Conservation (phyloP, 139 green algal genomes). For the Pycnococcus provasolii region DNA sequence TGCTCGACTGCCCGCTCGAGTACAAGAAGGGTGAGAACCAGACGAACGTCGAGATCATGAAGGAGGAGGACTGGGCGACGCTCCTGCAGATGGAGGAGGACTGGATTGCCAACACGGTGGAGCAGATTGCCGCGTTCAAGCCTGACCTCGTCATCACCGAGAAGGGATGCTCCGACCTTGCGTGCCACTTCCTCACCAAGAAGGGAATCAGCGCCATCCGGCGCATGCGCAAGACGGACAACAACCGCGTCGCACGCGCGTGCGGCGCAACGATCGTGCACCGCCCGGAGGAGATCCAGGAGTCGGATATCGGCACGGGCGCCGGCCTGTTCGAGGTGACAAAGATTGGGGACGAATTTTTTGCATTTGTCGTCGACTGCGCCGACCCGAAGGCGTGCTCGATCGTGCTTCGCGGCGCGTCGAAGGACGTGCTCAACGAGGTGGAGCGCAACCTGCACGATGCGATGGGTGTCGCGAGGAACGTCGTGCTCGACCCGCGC, state of each 20-base stretch:
- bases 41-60: constrained; percentile 94
- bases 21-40: constrained; percentile 99
- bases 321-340: constrained; percentile 90
- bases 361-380: constrained; percentile 96
- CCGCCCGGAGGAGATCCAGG: constrained; percentile 72
- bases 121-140: constrained; percentile 78
- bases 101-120: constrained; percentile 64
- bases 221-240: constrained; percentile 96
- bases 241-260: constrained; percentile 60
- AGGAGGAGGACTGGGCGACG: constrained; percentile 87
- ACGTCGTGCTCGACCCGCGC: constrained; percentile 79
- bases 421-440: constrained; percentile 92
- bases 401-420: constrained; percentile 73
- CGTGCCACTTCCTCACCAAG: constrained; percentile 65
- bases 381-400: constrained; percentile 91
- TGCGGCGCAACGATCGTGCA: constrained; percentile 89
- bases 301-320: constrained; percentile 81
- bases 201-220: constrained; percentile 85
- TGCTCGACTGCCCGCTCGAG: constrained; percentile 96
- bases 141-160: constrained; percentile 95
- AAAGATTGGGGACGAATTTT: constrained; percentile 99
- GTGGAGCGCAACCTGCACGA: constrained; percentile 65
- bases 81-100: constrained; percentile 97
- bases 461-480: constrained; percentile 94
- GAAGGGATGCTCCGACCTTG: constrained; percentile 92